Evolutionary conservation across 2,329 filamentous ascomycete genomes (phyloP).

Genomic region (Cladosporium sp.): DNA sequence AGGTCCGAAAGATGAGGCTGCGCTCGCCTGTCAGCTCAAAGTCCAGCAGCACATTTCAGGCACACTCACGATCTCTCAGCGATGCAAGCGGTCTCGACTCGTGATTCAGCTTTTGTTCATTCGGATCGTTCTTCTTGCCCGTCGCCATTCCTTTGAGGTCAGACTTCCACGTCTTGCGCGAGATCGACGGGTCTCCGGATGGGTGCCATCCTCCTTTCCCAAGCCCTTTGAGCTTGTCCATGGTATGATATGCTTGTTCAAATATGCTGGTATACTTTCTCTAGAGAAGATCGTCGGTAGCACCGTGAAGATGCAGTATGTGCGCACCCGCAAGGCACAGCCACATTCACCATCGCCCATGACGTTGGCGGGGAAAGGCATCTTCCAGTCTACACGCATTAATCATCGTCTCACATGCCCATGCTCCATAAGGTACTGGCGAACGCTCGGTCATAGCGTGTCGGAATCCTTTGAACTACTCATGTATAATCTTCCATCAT

Average conservation of each 20-base stretch:
- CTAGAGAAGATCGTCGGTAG: background rate
- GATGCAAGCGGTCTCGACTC: constrained; percentile 64
- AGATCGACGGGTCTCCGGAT: constrained; percentile 46
- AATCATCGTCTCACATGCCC: background rate
- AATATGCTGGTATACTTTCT: background rate
- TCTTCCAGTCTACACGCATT: background rate
- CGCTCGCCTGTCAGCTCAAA: constrained; percentile 5
- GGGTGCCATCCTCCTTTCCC: constrained; percentile 54
- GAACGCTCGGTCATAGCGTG: background rate
- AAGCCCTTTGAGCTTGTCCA: constrained; percentile 41
- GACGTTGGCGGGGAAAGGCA: constrained; percentile 5
- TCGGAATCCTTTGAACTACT: background rate
- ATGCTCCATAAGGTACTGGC: background rate
- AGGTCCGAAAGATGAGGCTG: constrained; percentile 69
- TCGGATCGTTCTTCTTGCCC: constrained; percentile 46
- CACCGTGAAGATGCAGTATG: background rate
- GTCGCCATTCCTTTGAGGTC: constrained; percentile 44
- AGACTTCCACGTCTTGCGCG: constrained; percentile 56
- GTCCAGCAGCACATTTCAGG: background rate
- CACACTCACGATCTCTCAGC: constrained; percentile 63
- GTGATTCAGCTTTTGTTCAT: constrained; percentile 47
- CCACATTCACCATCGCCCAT: constrained; percentile 5
- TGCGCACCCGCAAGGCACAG: background rate
- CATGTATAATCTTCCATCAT: background rate
- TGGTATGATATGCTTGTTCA: constrained; percentile 8